Base-by-base conservation (phyloP, 441 rosid species). In the Erodium texanum region DNA sequence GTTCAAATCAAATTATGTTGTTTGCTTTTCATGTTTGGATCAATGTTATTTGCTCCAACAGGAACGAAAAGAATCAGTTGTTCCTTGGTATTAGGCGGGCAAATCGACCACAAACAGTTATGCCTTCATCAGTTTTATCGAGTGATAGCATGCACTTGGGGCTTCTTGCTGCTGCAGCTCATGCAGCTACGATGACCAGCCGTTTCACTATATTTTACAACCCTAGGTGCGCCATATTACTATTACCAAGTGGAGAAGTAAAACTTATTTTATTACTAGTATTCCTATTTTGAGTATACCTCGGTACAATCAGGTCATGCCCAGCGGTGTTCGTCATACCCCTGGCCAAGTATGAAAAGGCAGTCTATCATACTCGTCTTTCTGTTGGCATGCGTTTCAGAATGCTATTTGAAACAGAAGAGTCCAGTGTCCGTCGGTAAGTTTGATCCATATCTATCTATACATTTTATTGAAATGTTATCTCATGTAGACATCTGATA, bases 331-430 rank as follows among this genome's bases (percentile, higher is more conserved):
- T 95, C 87, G 92, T 95, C 66, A 89, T 95, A 77, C 96, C 94
- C 16, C 63, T 95, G 78, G 77, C 88, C 62, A 95, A 92, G 80
- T 95, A 89, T 62, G 80, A 89, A 10, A 95, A 92, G 79, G 98
- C 98, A 24, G 96, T 82, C 34, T 92, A 87, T 80, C 96, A 92
- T 74, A 92, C 97, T 23, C 96, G 96, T 4, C 91, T 95, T 68
- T 95, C 96, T 68, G 98, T 95, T 75, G 99, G 99, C 43, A 90
- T 95, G 99, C 94, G 99, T n/a, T n/a, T n/a, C n/a, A n/a, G n/a
- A n/a, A n/a, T n/a, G n/a, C n/a, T n/a, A n/a, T n/a, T n/a, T n/a
- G 99, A 95, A 78, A 95, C 99, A 0, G 99, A 95, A 81, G 99
- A 95, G 81, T 95, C 99, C 63, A 90, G 98, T 68, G 94, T 95